Conservation (phyloP, 2,329 filamentous ascomycete genomes). For the Aspergillus texensis region DNA sequence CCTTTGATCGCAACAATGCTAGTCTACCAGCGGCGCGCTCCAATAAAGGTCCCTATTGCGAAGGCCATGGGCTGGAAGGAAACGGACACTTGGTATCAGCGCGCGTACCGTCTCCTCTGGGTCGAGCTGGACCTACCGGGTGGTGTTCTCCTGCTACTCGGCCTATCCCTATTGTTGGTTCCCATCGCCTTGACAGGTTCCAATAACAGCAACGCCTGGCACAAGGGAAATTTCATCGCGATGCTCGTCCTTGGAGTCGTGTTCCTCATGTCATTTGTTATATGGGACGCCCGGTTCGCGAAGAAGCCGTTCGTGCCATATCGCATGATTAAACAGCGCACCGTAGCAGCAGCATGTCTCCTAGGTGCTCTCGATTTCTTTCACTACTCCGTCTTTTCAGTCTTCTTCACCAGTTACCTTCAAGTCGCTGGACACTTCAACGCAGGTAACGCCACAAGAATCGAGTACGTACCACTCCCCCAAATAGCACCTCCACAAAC, state of each 20-base stretch:
- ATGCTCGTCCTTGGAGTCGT: conserved; percentile 38
- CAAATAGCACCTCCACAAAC: too few species aligned
- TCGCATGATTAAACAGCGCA: conserved; percentile 41
- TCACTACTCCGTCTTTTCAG: conserved; percentile 40
- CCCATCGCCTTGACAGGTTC: conserved; percentile 44
- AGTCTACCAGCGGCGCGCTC: conserved; percentile 32
- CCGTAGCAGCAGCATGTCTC: conserved; percentile 43
- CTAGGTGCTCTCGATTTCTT: conserved; percentile 41
- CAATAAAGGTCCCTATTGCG: not conserved
- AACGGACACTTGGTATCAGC: conserved; percentile 21
- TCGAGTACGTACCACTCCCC: conserved; percentile 17
- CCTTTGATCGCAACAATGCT: conserved; percentile 38
- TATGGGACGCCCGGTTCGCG: conserved; percentile 44
- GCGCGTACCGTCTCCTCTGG: conserved; percentile 22
- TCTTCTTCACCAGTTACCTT: conserved; percentile 47
- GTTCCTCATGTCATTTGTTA: conserved; percentile 28
- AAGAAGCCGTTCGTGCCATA: conserved; percentile 44
- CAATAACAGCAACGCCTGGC: conserved; percentile 29
- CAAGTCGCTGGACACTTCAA: conserved; percentile 43
- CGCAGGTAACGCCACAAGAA: conserved; percentile 37
- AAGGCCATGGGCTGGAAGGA: conserved; percentile 6
- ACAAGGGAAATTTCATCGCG: conserved; percentile 39
- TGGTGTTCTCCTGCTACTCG: conserved; percentile 34
- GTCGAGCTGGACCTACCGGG: conserved; percentile 40
- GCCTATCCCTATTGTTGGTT: conserved; percentile 39